phyloP scores from a whole-genome alignment of 2,329 filamentous ascomycete species.

The Aureobasidium uvarum region DNA sequence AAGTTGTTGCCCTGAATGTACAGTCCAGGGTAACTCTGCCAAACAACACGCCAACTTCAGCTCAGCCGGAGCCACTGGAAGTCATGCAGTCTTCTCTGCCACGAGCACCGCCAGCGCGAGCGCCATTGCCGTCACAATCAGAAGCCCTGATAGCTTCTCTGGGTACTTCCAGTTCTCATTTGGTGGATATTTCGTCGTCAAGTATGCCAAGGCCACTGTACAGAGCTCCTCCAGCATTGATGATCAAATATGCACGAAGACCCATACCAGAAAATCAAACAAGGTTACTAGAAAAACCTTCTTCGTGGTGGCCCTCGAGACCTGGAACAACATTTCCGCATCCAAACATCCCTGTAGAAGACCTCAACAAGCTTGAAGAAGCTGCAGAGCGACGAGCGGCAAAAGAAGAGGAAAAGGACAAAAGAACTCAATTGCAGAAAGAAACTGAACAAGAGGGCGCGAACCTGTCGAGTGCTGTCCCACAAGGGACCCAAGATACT shows the following conservation, averaged over 20 bases:
- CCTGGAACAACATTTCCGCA: conserved; percentile 39
- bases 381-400: conserved; percentile 2
- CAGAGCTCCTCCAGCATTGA: conserved; percentile 15
- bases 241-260: conserved; percentile 32
- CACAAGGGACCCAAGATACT: background rate
- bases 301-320: conserved; percentile 43
- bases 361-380: conserved; percentile 33
- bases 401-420: background rate
- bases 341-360: conserved; percentile 42
- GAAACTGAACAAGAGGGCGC: background rate
- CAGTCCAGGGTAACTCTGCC: background rate
- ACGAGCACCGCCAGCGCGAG: background rate
- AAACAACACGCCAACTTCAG: conserved; percentile 4
- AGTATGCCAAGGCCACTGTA: background rate
- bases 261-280: conserved; percentile 50
- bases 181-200: conserved; percentile 1
- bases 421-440: background rate
- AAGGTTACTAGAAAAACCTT: conserved; percentile 47
- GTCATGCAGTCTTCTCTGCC: conserved; percentile 19
- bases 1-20: background rate
- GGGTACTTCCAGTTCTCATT: conserved; percentile 28
- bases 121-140: background rate
- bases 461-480: background rate
- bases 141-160: background rate
- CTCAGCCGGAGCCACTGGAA: conserved; percentile 10